Base-by-base conservation (phyloP, 2,329 filamentous ascomycete genomes). In the Mariannaea elegans region DNA sequence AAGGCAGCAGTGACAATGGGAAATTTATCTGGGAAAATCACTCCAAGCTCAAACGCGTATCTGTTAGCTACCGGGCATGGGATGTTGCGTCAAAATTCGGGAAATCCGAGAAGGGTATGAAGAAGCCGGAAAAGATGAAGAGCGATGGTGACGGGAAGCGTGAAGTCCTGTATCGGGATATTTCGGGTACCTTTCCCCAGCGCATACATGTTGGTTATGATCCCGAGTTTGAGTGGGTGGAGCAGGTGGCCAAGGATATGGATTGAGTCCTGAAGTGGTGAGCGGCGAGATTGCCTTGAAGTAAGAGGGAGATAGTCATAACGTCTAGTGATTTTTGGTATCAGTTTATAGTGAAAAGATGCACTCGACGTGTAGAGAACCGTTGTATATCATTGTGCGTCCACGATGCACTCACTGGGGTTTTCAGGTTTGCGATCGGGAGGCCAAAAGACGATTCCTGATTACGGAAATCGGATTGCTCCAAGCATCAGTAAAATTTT, bases 1-100 rank as follows among this genome's bases (percentile, higher is more conserved):
- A n/a, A 9, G 21, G 18, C 3, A 2, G 13, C 6, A 19, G 7
- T 9, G 21, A 10, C 9, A 2, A 2, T 0, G 19, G 3, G 13
- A 18, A 13, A 14, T 59, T 58, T 16, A 14, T 47, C 5, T 67
- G 66, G 66, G 66, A 68, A 32, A 42, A 67, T 1, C 32, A 62
- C 13, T 69, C 12, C 7, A 62, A 49, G 4, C 47, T 66, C n/a
- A 39, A 21, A 1, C 48, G 4, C 2, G 39, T 69, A 2, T 42
- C 14, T 9, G 14, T 59, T 2, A 18, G 5, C 18, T 7, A 16
- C 4, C 7, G 12, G 3, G 4, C 19, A 12, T 69, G 51, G 58
- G 51, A 65, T 8, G 4, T 67, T 12, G 64, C 57, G 2, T 57
- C 59, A 1, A 46, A 53, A 4, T 31, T 65, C 3, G 55, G 47